A percentile compares a stretch with the other conserved stretches of the same genome.
Conservation (phyloP, 164 flowering plant genomes). For the Aristolochia fimbriata region DNA sequence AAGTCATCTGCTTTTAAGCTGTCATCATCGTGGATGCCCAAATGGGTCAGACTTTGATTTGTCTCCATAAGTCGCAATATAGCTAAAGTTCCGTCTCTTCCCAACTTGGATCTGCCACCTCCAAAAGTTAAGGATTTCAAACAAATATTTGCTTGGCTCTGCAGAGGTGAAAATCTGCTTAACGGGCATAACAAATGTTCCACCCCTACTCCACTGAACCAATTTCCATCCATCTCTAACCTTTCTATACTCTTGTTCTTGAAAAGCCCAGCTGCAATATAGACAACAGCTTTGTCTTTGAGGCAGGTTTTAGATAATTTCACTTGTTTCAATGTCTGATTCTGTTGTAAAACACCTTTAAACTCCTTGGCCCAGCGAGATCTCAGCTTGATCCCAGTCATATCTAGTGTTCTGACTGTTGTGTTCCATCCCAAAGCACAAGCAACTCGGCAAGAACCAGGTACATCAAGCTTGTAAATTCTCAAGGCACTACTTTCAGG, state of each 20-base stretch:
- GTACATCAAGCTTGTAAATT: conserved; percentile 46
- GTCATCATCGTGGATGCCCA: conserved; percentile 64
- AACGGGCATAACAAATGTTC: conserved; percentile 89
- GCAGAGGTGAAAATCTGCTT: conserved; percentile 71
- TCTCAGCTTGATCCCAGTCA: conserved; percentile 71
- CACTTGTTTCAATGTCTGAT: conserved; percentile 54
- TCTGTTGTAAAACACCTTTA: conserved; percentile 72
- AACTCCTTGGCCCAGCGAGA: conserved; percentile 90
- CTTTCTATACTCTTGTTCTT: conserved; percentile 54
- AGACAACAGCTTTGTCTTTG: conserved; percentile 75
- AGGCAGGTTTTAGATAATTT: conserved; percentile 61
- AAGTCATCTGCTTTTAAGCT: conserved; percentile 59
- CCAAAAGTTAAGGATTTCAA: conserved; percentile 67
- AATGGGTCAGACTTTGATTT: conserved; percentile 47
- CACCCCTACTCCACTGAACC: conserved; percentile 63
- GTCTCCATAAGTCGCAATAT: conserved; percentile 58
- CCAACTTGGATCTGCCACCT: conserved; percentile 58
- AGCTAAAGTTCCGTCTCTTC: conserved; percentile 63
- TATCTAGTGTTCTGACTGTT: conserved; percentile 66
- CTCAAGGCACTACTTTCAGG: conserved; percentile 61
- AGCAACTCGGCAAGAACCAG: conserved; percentile 71
- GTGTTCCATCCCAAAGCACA: conserved; percentile 68
- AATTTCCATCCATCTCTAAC: conserved; percentile 62
- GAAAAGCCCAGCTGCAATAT: conserved; percentile 87
- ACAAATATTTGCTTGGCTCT: conserved; percentile 69